These are phyloP conservation scores for Ophiostoma montium DNA, from an alignment of 2,329 filamentous ascomycete species.

Conservation along the genomic window DNA sequence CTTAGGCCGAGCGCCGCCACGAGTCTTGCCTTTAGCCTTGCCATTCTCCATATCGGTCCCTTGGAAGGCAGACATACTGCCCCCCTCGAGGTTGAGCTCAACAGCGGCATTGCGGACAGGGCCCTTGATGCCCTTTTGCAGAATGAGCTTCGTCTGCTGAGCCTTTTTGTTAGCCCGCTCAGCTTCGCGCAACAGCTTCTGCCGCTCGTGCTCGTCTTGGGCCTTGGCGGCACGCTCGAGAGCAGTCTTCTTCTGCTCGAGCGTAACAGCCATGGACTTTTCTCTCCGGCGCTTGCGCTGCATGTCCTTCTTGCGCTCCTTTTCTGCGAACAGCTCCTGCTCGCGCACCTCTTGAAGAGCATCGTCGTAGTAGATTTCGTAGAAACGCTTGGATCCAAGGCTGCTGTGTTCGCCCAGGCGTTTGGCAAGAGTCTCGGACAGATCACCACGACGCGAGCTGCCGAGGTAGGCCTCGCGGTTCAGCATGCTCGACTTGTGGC, in stretches of 20 bases:
- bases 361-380: slow-evolving; percentile 61
- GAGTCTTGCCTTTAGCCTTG: slow-evolving; percentile 35
- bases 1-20: slow-evolving; percentile 54
- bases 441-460: slow-evolving; percentile 48
- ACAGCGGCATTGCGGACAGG: slow-evolving; percentile 54
- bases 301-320: slow-evolving; percentile 99
- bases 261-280: slow-evolving; percentile 86
- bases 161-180: slow-evolving; percentile 88
- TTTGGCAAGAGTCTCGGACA: slow-evolving; percentile 39
- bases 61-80: slow-evolving; percentile 73
- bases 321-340: slow-evolving; percentile 83
- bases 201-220: slow-evolving; percentile 68
- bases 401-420: slow-evolving; percentile 56
- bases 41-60: slow-evolving; percentile 43
- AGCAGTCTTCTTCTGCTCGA: slow-evolving; percentile 78
- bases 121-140: slow-evolving; percentile 76
- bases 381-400: slow-evolving; percentile 61
- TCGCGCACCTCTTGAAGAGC: slow-evolving; percentile 79
- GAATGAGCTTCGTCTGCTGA: slow-evolving; percentile 72
- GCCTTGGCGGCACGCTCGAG: slow-evolving; percentile 64
- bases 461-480: slow-evolving; percentile 44
- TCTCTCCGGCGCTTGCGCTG: slow-evolving; percentile 91
- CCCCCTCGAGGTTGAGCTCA: slow-evolving; percentile 71
- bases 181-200: slow-evolving; percentile 69
- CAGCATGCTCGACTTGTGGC: slow-evolving; percentile 55